Evolutionary conservation across 306 rosid genomes (phyloP).

Genomic region (Aeschynomene evenia): DNA sequence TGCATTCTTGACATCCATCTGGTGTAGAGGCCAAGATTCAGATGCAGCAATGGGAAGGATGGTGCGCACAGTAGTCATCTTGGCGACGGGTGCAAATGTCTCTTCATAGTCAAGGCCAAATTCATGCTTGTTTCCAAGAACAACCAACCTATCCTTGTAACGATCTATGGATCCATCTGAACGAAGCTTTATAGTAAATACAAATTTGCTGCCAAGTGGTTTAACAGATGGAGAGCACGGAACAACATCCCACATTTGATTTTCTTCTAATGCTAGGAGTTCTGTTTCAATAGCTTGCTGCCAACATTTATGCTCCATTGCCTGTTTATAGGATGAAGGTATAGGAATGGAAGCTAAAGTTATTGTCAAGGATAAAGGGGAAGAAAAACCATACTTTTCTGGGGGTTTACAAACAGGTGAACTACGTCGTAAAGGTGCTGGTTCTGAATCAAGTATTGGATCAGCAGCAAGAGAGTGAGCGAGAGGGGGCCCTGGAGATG

Average conservation of each 20-base stretch:
- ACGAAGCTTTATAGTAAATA: background rate
- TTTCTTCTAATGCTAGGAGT: background rate
- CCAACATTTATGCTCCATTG: background rate
- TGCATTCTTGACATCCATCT: background rate
- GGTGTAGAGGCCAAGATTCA: background rate
- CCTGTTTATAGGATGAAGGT: background rate
- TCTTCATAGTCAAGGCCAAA: background rate
- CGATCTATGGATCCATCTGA: background rate
- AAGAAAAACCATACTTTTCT: background rate
- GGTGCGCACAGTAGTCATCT: background rate
- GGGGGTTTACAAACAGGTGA: background rate
- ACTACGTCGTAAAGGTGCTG: too few relatives aligned
- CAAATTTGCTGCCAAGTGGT: background rate
- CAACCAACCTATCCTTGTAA: background rate
- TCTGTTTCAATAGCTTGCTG: background rate
- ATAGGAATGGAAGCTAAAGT: background rate
- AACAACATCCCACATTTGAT: background rate
- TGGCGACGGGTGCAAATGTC: background rate
- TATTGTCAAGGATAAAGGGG: background rate
- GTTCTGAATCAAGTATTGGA: too few relatives aligned
- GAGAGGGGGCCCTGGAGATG: too few relatives aligned
- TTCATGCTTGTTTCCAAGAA: constrained; percentile 2
- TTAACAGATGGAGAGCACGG: background rate
- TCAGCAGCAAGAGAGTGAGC: too few relatives aligned
- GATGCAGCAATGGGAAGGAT: background rate